phyloP scores from a whole-genome alignment of 73 alveolate genomes.

The Symbiodinium natans region DNA sequence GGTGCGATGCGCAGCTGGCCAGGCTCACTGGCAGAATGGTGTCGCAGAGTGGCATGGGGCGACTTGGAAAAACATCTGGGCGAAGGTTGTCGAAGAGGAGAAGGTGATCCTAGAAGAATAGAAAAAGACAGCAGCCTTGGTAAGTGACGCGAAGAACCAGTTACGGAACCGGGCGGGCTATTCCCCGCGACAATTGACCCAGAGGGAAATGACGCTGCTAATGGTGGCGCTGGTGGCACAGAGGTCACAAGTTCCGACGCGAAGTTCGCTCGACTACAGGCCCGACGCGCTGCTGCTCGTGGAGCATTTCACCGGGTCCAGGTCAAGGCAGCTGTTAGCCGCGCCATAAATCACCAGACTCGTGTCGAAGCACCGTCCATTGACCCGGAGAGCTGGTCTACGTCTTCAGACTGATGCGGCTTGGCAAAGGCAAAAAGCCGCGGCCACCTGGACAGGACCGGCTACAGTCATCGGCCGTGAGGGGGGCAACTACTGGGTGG shows the following conservation, averaged over 20 bases:
- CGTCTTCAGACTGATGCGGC: neutral
- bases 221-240: neutral
- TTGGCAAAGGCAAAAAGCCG: neutral
- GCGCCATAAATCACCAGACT: neutral
- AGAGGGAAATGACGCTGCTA: neutral
- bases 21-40: too few relatives aligned
- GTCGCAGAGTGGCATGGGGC: too few relatives aligned
- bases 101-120: neutral
- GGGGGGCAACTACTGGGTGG: neutral
- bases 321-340: neutral
- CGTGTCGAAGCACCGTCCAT: neutral
- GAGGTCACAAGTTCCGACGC: neutral
- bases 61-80: too few relatives aligned
- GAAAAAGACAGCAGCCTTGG: neutral
- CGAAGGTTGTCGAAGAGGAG: too few relatives aligned
- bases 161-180: neutral
- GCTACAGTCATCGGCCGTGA: neutral
- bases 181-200: slow-evolving; percentile 5
- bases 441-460: neutral
- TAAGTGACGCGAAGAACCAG: slow-evolving; percentile 13
- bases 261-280: neutral
- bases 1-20: too few relatives aligned
- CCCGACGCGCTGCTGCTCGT: neutral
- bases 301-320: neutral
- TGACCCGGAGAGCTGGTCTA: slow-evolving; percentile 19